Evolutionary conservation across 306 rosid species (phyloP).

Genomic region (Leucaena leucocephala): DNA sequence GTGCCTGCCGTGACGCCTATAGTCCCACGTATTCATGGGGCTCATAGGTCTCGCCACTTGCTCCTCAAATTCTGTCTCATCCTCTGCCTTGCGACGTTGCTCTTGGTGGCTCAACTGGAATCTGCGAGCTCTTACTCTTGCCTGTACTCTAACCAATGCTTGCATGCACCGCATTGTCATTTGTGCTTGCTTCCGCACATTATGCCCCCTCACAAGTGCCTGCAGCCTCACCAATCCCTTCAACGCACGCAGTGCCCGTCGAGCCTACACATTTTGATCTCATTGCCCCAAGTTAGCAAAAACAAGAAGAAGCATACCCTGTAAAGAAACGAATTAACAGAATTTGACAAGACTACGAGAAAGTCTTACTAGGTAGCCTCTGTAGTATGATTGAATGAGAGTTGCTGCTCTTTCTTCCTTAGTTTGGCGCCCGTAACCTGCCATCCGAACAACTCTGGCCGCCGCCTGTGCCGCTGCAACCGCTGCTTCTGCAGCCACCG

Average conservation of each 20-base stretch:
- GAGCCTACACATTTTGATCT: constrained; percentile 53
- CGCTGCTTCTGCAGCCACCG: constrained; percentile 74
- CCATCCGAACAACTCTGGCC: constrained; percentile 64
- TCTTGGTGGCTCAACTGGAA: constrained; percentile 57
- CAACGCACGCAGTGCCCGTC: constrained; percentile 87
- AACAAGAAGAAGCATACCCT: no score
- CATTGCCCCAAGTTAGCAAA: background rate
- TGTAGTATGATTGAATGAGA: constrained; percentile 64
- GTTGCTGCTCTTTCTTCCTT: constrained; percentile 72
- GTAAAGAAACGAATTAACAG: no score
- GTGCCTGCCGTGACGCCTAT: constrained; percentile 50
- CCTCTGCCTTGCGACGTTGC: constrained; percentile 43
- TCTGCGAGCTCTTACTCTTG: constrained; percentile 81
- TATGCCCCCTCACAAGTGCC: constrained; percentile 93
- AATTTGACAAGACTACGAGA: background rate
- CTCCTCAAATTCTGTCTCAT: constrained; percentile 26
- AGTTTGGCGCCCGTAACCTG: constrained; percentile 67
- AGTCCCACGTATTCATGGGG: constrained; percentile 52
- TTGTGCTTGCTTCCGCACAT: constrained; percentile 92
- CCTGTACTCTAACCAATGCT: constrained; percentile 89
- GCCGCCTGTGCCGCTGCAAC: constrained; percentile 80
- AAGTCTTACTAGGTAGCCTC: constrained; percentile 65
- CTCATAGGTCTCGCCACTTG: constrained; percentile 47
- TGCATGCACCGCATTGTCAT: constrained; percentile 99
- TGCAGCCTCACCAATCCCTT: constrained; percentile 92